A percentile compares a stretch with the other conserved stretches of the same genome.
Conservation (phyloP, 169 alveolate genomes). For the Cyclospora cayetanensis region DNA sequence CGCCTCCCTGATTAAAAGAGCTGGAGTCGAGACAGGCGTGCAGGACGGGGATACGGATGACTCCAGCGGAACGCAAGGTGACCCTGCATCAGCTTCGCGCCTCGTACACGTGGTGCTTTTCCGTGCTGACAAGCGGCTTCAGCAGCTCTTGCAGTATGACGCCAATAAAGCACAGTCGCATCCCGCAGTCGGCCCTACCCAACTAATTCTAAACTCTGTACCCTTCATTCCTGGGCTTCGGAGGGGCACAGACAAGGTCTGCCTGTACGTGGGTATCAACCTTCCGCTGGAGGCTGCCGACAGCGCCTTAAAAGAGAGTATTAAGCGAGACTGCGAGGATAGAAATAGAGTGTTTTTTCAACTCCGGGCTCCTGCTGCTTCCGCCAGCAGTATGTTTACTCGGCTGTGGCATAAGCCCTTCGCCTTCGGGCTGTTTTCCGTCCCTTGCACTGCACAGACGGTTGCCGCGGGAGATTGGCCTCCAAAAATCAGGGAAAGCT, state of each 20-base stretch:
- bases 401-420: neutral
- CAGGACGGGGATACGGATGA: neutral
- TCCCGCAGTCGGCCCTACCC: constrained; percentile 5
- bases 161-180: constrained; percentile 12
- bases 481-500: neutral
- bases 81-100: neutral
- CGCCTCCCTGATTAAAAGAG: neutral
- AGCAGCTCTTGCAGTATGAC: neutral
- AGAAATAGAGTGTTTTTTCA: neutral
- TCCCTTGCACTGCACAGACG: no score
- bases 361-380: neutral
- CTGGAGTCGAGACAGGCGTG: neutral
- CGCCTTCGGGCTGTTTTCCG: neutral
- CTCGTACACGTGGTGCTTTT: neutral
- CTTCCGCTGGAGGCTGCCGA: neutral
- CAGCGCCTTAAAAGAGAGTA: neutral
- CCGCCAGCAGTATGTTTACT: constrained; percentile 1
- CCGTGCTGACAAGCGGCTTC: neutral
- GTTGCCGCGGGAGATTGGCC: no score
- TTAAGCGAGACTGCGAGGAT: neutral
- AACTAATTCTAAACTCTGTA: neutral
- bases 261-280: neutral
- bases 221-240: constrained; percentile 29
- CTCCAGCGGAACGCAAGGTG: neutral
- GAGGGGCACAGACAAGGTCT: neutral